Evolutionary conservation across 2,329 filamentous ascomycete species (phyloP), one percentile per base, ranked within the genome.

Genomic region (Diaporthe helianthi): DNA sequence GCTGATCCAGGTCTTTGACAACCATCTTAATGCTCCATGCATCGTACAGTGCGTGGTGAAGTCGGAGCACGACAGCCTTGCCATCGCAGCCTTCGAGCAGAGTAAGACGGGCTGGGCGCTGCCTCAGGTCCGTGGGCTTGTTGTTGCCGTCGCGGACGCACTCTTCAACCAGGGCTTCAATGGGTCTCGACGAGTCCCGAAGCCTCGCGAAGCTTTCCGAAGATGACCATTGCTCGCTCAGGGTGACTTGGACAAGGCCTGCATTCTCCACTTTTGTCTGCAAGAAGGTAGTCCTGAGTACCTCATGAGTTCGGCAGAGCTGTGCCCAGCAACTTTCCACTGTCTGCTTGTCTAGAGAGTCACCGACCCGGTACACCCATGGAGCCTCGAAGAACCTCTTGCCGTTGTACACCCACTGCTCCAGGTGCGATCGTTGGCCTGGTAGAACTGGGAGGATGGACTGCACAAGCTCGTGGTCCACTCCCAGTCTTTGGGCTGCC

Each of bases 1-100:
- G 60, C 10, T 41, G 17, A 38, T 31, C 49, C 10, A 75, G 67
- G 29, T 75, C 74, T 7, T 53, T 61, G 52, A 72, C 33, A 24
- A 75, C 71, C 73, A 74, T 73, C 65, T 74, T 74, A 71, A 75
- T 74, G 65, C 72, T 75, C 74, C 74, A 75, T 17, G 73, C 74
- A 26, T 75, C 74, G 54, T 75, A 75, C 1, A 75, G 69, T 0
- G 73, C 73, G 36, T 75, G 74, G 55, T 75, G 74, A 2, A 75
- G 26, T 13, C 73, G 72, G 5, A 75, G 65, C 4, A 75, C 72
- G 7, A 75, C 49, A 19, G 72, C 73, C 22, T 72, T 72, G 13
- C 74, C 73, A 46, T 74, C 72, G 1, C 54, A 54, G 0, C 69
- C 73, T 26, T 74, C 69, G 1, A 75, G 65, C 33, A 74, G 72